Conservation (phyloP, 225 moss, liverwort and hornwort species). For the Anthoceros angustus region DNA sequence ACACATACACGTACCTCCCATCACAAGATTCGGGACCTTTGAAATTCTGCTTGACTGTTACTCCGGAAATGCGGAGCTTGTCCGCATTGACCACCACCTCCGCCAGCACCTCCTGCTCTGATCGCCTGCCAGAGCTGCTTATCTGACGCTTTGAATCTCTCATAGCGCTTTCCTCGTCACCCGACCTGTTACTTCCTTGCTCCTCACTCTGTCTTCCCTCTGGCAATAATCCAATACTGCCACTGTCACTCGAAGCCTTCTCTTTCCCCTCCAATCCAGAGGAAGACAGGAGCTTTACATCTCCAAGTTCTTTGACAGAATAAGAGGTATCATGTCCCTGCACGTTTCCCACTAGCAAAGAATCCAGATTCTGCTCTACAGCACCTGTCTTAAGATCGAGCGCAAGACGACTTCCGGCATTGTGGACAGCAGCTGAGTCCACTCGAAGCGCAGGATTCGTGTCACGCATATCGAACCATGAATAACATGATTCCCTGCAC, state of each 20-base stretch:
- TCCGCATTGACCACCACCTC: background rate
- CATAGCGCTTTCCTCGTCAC: background rate
- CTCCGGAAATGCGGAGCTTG: background rate
- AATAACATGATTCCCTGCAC: background rate
- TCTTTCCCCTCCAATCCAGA: too few relatives aligned
- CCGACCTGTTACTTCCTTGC: background rate
- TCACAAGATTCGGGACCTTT: constrained; percentile 10
- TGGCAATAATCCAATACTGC: too few relatives aligned
- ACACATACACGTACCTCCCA: constrained; percentile 50
- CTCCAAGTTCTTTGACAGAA: too few relatives aligned
- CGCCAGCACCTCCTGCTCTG: background rate
- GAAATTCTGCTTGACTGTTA: background rate
- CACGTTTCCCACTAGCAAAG: too few relatives aligned
- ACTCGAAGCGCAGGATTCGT: background rate
- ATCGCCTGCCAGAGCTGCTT: background rate
- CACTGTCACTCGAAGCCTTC: too few relatives aligned
- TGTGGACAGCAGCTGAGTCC: background rate
- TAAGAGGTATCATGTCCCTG: too few relatives aligned
- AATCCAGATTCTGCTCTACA: too few relatives aligned
- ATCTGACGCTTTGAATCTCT: background rate
- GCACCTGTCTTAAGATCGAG: too few relatives aligned
- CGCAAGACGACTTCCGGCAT: too few relatives aligned
- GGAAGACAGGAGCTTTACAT: too few relatives aligned
- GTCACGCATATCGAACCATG: background rate
- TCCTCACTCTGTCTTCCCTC: too few relatives aligned